Base-by-base conservation (phyloP, 2,329 filamentous ascomycete genomes). In the Thielaviopsis euricoi region DNA sequence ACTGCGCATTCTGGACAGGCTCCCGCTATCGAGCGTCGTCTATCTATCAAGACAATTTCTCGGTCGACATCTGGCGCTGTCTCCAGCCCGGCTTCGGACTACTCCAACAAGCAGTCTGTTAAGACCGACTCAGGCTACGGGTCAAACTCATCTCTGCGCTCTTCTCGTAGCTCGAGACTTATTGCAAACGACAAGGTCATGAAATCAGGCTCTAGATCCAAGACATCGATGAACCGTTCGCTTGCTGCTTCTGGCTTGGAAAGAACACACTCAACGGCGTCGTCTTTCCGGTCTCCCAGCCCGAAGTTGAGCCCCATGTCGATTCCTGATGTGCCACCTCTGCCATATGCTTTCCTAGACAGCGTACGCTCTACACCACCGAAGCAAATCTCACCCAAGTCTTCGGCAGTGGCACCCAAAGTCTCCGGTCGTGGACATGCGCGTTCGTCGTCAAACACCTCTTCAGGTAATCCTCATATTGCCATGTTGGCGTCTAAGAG, bases 101-200 rank as follows among this genome's bases (percentile, higher is more conserved):
- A 63, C 15, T 70, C 72, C 0, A 75, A 72, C 57, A 67, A 74
- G 5, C 67, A 79, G n/a, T 73, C 58, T 23, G 53, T 75, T 33
- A 81, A 81, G 61, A 74, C 77, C 46, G 80, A 83, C 63, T 82
- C 79, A 25, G 79, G 79, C 17, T 83, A 83, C 63, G 78, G 78
- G 63, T 83, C 79, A 7, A 81, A 76, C 63, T 69, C 78, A 4
- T 83, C 80, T 13, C 66, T 81, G 19, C 73, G 76, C 46, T 82
- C 79, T 0, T 71, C 77, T n/a, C 67, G 65, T 25, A 70, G 66
- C 56, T 68, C 71, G 22, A 64, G 66, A 9, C 59, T 65, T 12
- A 63, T 64, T 2, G 60, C 64, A 22, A 53, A 60, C 1, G 67
- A 69, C 19, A 67, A 65, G 58, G 63, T 66, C 4, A 48, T 26